Evolutionary conservation across 495 filamentous ascomycete species (phyloP).

Genomic region (Aspergillus saccharolyticus): DNA sequence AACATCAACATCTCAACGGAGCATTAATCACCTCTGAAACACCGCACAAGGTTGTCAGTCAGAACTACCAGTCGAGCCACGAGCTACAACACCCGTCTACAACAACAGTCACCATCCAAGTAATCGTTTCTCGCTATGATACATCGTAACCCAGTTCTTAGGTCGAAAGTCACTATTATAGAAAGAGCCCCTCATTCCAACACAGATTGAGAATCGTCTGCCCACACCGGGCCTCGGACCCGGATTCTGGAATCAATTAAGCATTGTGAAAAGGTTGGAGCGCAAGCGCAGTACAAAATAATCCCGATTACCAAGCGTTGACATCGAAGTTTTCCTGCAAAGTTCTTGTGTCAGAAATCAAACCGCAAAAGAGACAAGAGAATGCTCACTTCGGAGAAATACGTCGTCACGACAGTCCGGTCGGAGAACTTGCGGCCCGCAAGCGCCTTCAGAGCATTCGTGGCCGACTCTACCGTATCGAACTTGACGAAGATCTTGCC

Average conservation of each 20-base stretch:
- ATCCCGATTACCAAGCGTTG: constrained; percentile 56
- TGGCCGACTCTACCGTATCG: constrained; percentile 70
- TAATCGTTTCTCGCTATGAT: constrained; percentile 9
- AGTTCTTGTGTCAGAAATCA: constrained; percentile 12
- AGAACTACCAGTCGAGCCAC: too few relatives aligned
- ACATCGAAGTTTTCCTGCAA: constrained; percentile 79
- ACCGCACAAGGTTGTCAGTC: too few relatives aligned
- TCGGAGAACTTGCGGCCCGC: constrained; percentile 94
- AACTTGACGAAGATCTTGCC: constrained; percentile 98
- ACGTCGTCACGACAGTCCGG: constrained; percentile 91
- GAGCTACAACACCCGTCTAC: not conserved
- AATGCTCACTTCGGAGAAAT: constrained; percentile 78
- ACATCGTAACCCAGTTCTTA: constrained; percentile 9
- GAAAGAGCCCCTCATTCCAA: not conserved
- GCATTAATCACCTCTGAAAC: too few relatives aligned
- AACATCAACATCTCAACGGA: too few relatives aligned
- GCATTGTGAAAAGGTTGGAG: constrained; percentile 9
- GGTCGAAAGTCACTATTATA: not conserved
- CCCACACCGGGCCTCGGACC: not conserved
- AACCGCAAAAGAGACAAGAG: not conserved
- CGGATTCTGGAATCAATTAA: not conserved
- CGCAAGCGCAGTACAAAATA: constrained; percentile 4
- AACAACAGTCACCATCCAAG: not conserved
- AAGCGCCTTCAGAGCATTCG: constrained; percentile 75
- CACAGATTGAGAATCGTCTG: constrained; percentile 5